Percentiles rank a stretch among this genome's conserved stretches.
phyloP scores from a whole-genome alignment of 805 yeast genomes.

The Saccharomycopsis olivae region DNA sequence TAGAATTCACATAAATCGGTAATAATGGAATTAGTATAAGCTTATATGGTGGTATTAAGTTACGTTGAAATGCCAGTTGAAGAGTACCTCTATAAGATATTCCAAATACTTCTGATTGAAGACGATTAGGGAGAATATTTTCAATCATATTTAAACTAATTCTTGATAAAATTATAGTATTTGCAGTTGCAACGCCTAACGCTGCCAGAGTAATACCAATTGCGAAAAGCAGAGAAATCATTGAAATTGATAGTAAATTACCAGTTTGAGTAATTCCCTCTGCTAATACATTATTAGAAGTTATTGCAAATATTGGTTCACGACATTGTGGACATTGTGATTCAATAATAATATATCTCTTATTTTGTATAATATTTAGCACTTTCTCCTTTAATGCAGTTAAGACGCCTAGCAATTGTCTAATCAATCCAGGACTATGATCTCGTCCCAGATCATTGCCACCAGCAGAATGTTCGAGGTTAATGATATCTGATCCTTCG shows the following conservation, averaged over 20 bases:
- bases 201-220: no score
- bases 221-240: no score
- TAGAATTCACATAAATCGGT: constrained; percentile 23
- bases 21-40: constrained; percentile 21
- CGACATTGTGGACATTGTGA: constrained; percentile 33
- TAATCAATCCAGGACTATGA: no score
- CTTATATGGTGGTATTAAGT: constrained; percentile 12
- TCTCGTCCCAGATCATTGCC: no score
- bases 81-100: constrained; percentile 17
- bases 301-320: constrained; percentile 22
- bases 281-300: not conserved
- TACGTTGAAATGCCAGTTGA: constrained; percentile 7
- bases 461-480: no score
- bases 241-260: no score
- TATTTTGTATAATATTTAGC: no score
- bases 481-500: no score
- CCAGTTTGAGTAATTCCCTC: no score
- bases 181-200: constrained; percentile 17
- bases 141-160: constrained; percentile 24
- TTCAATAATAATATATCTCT: no score
- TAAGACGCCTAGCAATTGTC: no score
- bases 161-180: constrained; percentile 21
- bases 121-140: constrained; percentile 25
- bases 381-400: no score
- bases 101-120: constrained; percentile 24